These are phyloP conservation scores for Penicillium angulare DNA, from an alignment of 495 filamentous ascomycete species.

Conservation along the genomic window DNA sequence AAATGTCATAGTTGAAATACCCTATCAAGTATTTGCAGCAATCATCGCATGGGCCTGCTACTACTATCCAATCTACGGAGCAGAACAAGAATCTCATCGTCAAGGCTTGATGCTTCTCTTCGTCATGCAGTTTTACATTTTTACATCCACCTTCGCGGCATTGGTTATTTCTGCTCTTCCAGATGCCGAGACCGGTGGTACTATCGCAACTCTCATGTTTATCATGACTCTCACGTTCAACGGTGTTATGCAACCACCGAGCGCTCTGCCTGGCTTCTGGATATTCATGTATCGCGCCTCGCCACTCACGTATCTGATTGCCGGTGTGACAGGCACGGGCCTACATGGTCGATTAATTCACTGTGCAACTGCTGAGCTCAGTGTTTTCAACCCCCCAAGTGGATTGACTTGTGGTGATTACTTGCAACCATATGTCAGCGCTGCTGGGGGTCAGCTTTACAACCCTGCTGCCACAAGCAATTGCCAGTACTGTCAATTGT, in stretches of 20 bases:
- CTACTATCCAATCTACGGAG: constrained; percentile 59
- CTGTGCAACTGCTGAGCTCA: constrained; percentile 62
- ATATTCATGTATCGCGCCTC: constrained; percentile 69
- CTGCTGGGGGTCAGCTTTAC: constrained; percentile 52
- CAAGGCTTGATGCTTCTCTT: constrained; percentile 52
- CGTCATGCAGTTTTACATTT: constrained; percentile 51
- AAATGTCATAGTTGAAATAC: constrained; percentile 10
- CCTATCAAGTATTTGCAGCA: constrained; percentile 31
- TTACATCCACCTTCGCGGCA: constrained; percentile 68
- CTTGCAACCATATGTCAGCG: constrained; percentile 49
- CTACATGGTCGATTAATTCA: constrained; percentile 56
- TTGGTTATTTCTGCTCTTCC: constrained; percentile 49
- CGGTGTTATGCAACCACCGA: constrained; percentile 52
- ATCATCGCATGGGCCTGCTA: constrained; percentile 54
- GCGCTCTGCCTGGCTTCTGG: constrained; percentile 60
- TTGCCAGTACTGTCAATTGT: constrained; percentile 63
- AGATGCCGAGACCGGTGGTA: constrained; percentile 54
- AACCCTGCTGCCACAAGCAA: constrained; percentile 48
- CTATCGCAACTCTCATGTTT: constrained; percentile 59
- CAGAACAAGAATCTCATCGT: constrained; percentile 35
- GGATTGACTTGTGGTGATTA: constrained; percentile 59
- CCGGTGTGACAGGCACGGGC: constrained; percentile 57
- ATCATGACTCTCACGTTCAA: constrained; percentile 61
- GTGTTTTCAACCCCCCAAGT: constrained; percentile 52
- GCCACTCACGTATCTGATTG: constrained; percentile 65